Percentiles rank a stretch among this genome's conserved stretches.
phyloP scores from a whole-genome alignment of 2,329 filamentous ascomycete genomes.

The Neurospora crassa region DNA sequence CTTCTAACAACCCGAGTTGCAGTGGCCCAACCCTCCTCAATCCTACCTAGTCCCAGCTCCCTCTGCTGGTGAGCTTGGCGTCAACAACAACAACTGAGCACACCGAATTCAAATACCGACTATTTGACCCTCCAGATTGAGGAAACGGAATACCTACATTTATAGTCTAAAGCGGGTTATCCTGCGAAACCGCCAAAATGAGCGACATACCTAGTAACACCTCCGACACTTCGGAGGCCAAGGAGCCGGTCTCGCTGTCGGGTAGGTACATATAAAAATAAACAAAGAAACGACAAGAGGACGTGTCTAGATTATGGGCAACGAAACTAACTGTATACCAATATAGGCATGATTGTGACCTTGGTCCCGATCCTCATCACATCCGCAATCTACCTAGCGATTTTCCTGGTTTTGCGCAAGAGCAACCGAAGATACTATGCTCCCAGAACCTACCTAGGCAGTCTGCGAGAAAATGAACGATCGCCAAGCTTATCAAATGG shows the following conservation, averaged over 20 bases:
- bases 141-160: background rate
- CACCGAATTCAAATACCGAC: background rate
- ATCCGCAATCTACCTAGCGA: constrained; percentile 30
- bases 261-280: constrained; percentile 8
- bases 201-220: background rate
- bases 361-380: constrained; percentile 28
- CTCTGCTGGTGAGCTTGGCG: background rate
- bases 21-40: background rate
- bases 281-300: no score
- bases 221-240: background rate
- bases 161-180: background rate
- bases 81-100: background rate
- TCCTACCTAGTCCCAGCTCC: background rate
- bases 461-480: constrained; percentile 40
- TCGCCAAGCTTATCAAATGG: constrained; percentile 50
- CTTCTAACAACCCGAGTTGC: background rate
- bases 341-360: constrained; percentile 32
- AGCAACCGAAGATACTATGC: constrained; percentile 39
- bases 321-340: background rate
- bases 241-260: constrained; percentile 13
- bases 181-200: constrained; percentile 3
- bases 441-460: constrained; percentile 40
- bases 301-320: background rate
- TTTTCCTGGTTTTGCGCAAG: constrained; percentile 36
- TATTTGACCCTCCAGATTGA: background rate